Evolutionary conservation across 371 early-diverging fungal species (phyloP).

Genomic region (Rhizopus delemar): DNA sequence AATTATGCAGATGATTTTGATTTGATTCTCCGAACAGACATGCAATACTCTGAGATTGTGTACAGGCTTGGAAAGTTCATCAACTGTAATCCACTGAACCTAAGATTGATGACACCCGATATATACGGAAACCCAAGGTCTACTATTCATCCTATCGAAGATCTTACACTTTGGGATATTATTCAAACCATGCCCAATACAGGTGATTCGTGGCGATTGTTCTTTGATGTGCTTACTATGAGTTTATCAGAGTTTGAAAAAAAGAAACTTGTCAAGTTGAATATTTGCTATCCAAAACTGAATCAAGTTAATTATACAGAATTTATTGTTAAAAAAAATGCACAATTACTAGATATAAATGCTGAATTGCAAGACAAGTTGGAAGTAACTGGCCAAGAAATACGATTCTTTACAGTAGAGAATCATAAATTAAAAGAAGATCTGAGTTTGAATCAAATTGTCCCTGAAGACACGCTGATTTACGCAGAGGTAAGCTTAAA

Average conservation of each 20-base stretch:
- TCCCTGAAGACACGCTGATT: background rate
- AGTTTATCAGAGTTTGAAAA: slow-evolving; percentile 71
- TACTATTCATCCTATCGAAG: slow-evolving; percentile 8
- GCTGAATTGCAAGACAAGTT: slow-evolving; percentile 27
- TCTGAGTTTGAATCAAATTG: background rate
- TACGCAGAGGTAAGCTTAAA: slow-evolving; percentile 13
- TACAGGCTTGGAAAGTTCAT: slow-evolving; percentile 7
- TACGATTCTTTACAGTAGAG: slow-evolving; percentile 2
- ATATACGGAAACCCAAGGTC: slow-evolving; percentile 18
- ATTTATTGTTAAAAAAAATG: slow-evolving; percentile 52
- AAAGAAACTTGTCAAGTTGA: slow-evolving; percentile 58
- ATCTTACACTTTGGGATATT: slow-evolving; percentile 13
- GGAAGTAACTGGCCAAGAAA: background rate
- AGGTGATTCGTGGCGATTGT: slow-evolving; percentile 28
- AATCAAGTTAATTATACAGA: slow-evolving; percentile 37
- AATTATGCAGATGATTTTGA: slow-evolving; percentile 9
- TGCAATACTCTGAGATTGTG: slow-evolving; percentile 17
- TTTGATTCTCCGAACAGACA: slow-evolving; percentile 10
- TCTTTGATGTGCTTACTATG: slow-evolving; percentile 78
- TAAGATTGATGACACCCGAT: slow-evolving; percentile 15
- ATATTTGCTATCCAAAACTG: slow-evolving; percentile 43
- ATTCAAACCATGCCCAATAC: slow-evolving; percentile 6
- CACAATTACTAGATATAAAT: slow-evolving; percentile 44
- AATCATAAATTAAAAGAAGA: slow-evolving; percentile 2
- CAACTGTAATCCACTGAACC: slow-evolving; percentile 13